A percentile compares a stretch with the other conserved stretches of the same genome.
These are phyloP conservation scores for Fagopyrum esculentum DNA, from an alignment of 148 eudicot genomes.

Conservation along the genomic window DNA sequence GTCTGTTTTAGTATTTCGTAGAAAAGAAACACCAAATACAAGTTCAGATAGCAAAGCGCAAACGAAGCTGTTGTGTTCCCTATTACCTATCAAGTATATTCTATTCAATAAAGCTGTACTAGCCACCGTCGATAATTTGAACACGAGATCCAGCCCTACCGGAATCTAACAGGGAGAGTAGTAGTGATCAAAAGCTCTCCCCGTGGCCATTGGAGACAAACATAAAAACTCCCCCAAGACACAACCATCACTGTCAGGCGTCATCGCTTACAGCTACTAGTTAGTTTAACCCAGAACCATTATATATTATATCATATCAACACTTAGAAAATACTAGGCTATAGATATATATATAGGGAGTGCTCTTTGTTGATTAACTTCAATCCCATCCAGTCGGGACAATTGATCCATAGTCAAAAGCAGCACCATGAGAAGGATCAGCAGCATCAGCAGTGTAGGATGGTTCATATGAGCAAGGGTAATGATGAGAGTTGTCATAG, in stretches of 20 bases:
- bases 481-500: constrained; percentile 12
- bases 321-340: constrained; percentile 2
- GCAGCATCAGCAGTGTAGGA: constrained; percentile 14
- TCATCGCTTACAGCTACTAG: not conserved
- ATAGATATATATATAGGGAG: not conserved
- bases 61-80: not conserved
- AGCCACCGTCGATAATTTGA: not conserved
- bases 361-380: not conserved
- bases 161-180: not conserved
- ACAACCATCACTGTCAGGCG: not conserved
- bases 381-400: constrained; percentile 59
- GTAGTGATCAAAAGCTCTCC: not conserved
- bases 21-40: too few species aligned
- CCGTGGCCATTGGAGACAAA: not conserved
- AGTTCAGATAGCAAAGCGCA: too few species aligned
- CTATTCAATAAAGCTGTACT: not conserved
- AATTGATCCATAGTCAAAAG: constrained; percentile 31
- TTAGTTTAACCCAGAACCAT: not conserved
- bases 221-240: not conserved
- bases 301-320: not conserved
- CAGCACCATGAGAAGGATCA: constrained; percentile 19
- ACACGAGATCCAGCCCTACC: not conserved
- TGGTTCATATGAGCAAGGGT: constrained; percentile 23
- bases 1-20: too few species aligned
- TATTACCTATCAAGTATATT: too few species aligned